These are phyloP conservation scores for Gilbertella persicaria DNA, from an alignment of 371 early-diverging fungal species.

Conservation along the genomic window DNA sequence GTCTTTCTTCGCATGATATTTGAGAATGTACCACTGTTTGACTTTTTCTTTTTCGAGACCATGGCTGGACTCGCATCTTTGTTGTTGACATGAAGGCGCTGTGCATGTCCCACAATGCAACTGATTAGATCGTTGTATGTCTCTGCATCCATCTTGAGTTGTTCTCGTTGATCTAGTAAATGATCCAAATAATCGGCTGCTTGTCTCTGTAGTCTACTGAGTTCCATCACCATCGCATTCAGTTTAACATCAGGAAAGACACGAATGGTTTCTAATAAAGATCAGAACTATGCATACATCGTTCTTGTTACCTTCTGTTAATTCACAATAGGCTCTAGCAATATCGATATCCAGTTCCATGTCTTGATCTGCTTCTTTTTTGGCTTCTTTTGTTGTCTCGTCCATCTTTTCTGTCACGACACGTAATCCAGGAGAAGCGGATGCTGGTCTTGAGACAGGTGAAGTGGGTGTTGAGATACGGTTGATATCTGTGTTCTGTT, in stretches of 20 bases:
- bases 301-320: constrained; percentile 45
- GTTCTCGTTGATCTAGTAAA: constrained; percentile 81
- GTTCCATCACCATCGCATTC: constrained; percentile 53
- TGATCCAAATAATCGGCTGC: constrained; percentile 65
- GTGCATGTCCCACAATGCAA: constrained; percentile 73
- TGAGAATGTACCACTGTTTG: constrained; percentile 27
- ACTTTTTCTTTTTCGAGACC: constrained; percentile 49
- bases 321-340: constrained; percentile 54
- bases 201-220: constrained; percentile 58
- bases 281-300: background rate
- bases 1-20: constrained; percentile 35
- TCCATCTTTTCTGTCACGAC: constrained; percentile 22
- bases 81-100: constrained; percentile 52
- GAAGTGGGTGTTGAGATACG: background rate
- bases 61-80: constrained; percentile 55
- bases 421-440: constrained; percentile 18
- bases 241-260: constrained; percentile 61
- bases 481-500: background rate
- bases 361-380: constrained; percentile 38
- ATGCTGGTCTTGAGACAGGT: constrained; percentile 16
- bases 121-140: constrained; percentile 87
- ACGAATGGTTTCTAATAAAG: constrained; percentile 54
- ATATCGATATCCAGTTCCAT: constrained; percentile 53
- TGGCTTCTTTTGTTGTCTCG: constrained; percentile 13
- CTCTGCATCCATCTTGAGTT: constrained; percentile 85